Evolutionary conservation across 2,329 filamentous ascomycete genomes (phyloP).

Genomic region (Fusarium tuaranense): DNA sequence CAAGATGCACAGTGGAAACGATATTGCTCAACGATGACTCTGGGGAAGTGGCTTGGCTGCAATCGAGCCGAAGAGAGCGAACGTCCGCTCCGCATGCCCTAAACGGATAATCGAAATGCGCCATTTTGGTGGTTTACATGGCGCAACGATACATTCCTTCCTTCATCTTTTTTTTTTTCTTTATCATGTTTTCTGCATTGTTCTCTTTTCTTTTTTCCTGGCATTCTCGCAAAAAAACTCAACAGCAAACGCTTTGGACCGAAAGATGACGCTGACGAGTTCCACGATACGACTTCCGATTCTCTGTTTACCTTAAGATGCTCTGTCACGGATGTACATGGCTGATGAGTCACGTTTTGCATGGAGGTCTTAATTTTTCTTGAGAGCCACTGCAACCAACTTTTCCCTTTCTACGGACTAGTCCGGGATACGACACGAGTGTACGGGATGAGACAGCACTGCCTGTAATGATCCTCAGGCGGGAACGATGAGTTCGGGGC

Average conservation of each 20-base stretch:
- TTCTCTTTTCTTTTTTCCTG: constrained; percentile 29
- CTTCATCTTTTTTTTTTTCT: constrained; percentile 35
- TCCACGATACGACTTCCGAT: constrained; percentile 50
- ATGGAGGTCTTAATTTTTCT: constrained; percentile 52
- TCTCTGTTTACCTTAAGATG: constrained; percentile 50
- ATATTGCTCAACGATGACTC: not conserved
- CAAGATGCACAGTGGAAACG: constrained; percentile 1
- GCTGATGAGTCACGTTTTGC: constrained; percentile 60
- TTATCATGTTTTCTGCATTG: constrained; percentile 34
- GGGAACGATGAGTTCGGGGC: constrained; percentile 46
- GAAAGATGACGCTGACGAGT: constrained; percentile 52
- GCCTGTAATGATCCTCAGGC: constrained; percentile 55
- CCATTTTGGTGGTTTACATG: constrained; percentile 8
- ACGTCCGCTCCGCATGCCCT: constrained; percentile 6
- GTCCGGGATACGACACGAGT: constrained; percentile 47
- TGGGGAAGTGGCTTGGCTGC: constrained; percentile 7
- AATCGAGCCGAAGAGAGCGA: constrained; percentile 9
- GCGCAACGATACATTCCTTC: constrained; percentile 33
- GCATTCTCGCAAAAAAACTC: constrained; percentile 45
- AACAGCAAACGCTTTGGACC: constrained; percentile 42
- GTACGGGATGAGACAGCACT: constrained; percentile 48
- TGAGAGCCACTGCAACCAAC: constrained; percentile 37
- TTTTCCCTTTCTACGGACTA: constrained; percentile 41
- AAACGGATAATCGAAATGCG: constrained; percentile 19
- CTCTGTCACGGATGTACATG: constrained; percentile 55